Conservation (phyloP, 306 rosid species). For the Sicyos edulis region DNA sequence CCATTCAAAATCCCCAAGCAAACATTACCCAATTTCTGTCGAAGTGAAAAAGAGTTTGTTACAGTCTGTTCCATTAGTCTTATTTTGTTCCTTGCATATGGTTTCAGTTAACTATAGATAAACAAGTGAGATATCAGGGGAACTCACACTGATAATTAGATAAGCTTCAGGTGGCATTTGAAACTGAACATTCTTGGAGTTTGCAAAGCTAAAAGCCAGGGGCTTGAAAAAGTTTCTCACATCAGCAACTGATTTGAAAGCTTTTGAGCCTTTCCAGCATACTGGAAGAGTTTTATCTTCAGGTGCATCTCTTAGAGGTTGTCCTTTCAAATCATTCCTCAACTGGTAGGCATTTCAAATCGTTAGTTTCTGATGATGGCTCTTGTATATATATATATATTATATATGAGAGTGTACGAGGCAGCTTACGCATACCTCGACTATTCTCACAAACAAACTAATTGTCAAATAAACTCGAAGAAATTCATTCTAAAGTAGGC, state of each 20-base stretch:
- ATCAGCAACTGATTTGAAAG: constrained; percentile 48
- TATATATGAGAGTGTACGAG: too few relatives aligned
- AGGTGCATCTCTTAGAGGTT: constrained; percentile 36
- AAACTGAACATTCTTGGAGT: constrained; percentile 31
- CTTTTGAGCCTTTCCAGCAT: constrained; percentile 73
- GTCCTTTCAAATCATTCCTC: constrained; percentile 45
- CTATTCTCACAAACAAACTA: too few relatives aligned
- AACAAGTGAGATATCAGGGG: neutral
- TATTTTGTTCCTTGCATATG: neutral
- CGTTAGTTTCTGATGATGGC: constrained; percentile 20
- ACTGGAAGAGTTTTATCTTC: constrained; percentile 45
- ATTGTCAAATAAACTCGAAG: too few relatives aligned
- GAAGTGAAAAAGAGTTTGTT: constrained; percentile 19
- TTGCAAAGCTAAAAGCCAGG: constrained; percentile 40
- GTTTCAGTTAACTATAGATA: neutral
- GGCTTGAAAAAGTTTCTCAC: constrained; percentile 47
- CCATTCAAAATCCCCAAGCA: constrained; percentile 78
- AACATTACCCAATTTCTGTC: constrained; percentile 53
- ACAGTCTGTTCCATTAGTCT: constrained; percentile 12
- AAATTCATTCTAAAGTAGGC: too few relatives aligned
- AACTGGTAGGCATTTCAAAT: constrained; percentile 37
- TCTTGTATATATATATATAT: too few relatives aligned
- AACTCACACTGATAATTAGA: constrained; percentile 57
- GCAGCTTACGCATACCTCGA: too few relatives aligned
- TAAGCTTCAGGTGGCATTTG: constrained; percentile 51